phyloP scores from a whole-genome alignment of 768 basidiomycete species.

The Ephemerocybe angulata region DNA sequence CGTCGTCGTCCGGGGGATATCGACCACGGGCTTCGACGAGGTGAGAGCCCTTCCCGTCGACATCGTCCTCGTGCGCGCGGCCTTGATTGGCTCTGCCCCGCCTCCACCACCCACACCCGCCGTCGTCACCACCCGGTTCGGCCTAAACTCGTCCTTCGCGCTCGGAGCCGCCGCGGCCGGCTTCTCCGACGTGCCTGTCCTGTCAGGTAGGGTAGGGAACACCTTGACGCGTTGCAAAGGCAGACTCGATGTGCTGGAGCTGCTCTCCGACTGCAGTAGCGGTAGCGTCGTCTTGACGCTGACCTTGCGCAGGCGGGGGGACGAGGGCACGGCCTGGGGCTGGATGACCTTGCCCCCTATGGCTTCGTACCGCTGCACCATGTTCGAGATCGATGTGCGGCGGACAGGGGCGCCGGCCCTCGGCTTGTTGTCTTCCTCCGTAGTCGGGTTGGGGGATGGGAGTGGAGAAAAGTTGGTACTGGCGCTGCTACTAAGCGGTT shows the following conservation, averaged over 20 bases:
- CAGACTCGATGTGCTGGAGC: slow-evolving; percentile 12
- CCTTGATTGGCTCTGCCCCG: background rate
- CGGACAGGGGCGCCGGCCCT: slow-evolving; percentile 43
- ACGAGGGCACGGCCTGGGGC: slow-evolving; percentile 12
- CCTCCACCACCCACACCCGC: background rate
- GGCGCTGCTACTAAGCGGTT: slow-evolving; percentile 29
- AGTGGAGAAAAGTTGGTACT: slow-evolving; percentile 20
- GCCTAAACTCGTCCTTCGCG: slow-evolving; percentile 6
- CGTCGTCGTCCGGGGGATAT: background rate
- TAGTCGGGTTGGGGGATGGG: slow-evolving; percentile 43
- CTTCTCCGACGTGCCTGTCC: background rate
- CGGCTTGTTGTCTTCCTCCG: slow-evolving; percentile 41
- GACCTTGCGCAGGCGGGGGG: slow-evolving; percentile 15
- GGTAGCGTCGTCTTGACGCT: background rate
- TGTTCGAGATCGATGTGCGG: slow-evolving; percentile 79
- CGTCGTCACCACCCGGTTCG: background rate
- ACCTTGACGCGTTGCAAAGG: slow-evolving; percentile 9
- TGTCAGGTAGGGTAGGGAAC: slow-evolving; percentile 3
- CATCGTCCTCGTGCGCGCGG: background rate
- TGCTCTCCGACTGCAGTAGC: no score
- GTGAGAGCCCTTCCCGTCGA: background rate
- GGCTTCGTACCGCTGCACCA: slow-evolving; percentile 80
- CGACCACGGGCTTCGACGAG: background rate
- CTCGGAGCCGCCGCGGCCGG: background rate
- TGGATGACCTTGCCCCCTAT: slow-evolving; percentile 43